Evolutionary conservation across 2,329 filamentous ascomycete species (phyloP).

Genomic region (Fusarium beomiforme): DNA sequence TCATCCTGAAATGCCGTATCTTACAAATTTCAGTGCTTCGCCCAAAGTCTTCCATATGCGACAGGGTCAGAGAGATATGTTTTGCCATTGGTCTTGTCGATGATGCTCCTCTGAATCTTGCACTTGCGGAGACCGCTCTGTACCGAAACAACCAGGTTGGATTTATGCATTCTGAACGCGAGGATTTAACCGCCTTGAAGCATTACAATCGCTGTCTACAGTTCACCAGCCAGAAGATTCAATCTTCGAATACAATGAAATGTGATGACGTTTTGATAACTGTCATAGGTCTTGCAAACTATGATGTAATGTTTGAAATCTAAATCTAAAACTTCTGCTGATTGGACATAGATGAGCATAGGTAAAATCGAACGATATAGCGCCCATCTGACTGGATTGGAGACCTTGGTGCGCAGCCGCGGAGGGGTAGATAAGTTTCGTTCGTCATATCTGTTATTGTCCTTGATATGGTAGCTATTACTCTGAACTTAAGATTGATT

Average conservation of each 20-base stretch:
- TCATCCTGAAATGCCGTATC: background rate
- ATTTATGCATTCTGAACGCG: background rate
- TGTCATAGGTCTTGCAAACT: conserved; percentile 1
- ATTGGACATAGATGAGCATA: background rate
- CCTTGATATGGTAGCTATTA: background rate
- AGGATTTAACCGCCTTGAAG: background rate
- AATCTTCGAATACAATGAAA: background rate
- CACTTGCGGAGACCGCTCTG: background rate
- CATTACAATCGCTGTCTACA: background rate
- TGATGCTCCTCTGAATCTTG: background rate
- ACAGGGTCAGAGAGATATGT: conserved; percentile 1
- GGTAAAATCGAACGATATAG: background rate
- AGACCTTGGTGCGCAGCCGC: background rate
- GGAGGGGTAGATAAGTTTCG: background rate
- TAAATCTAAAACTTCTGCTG: background rate
- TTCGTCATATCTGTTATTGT: background rate
- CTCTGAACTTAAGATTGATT: fast-evolving
- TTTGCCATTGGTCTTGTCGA: conserved; percentile 2
- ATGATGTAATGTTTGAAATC: background rate
- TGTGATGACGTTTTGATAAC: background rate
- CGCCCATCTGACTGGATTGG: background rate
- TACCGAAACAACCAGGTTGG: background rate
- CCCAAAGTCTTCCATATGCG: conserved; percentile 1
- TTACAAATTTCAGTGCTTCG: background rate
- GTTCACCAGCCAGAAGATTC: background rate